Evolutionary conservation across 495 filamentous ascomycete genomes (phyloP).

Genomic region (Alectoria sarmentosa): DNA sequence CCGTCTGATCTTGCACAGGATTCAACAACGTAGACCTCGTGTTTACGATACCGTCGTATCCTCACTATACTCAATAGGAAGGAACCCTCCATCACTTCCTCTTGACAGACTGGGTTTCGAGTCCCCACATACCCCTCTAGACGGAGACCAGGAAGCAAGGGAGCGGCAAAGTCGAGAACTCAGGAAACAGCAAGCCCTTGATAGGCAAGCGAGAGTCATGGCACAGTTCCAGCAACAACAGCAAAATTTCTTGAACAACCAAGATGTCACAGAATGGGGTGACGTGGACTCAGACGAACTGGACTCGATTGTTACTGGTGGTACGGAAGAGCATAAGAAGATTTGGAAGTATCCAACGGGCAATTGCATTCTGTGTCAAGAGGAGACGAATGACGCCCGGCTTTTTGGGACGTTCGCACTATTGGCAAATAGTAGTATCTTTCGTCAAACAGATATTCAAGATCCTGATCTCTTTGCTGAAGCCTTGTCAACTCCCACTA

Average conservation of each 20-base stretch:
- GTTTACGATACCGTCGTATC: conserved; percentile 54
- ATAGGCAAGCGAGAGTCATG: conserved; percentile 88
- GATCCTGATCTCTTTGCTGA: conserved; percentile 82
- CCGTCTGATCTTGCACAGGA: conserved; percentile 71
- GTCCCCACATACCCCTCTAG: conserved; percentile 44
- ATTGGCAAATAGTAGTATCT: conserved; percentile 77
- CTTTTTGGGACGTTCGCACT: conserved; percentile 90
- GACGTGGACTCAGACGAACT: conserved; percentile 63
- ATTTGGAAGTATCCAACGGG: conserved; percentile 90
- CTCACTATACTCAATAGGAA: conserved; percentile 33
- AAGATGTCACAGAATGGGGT: conserved; percentile 79
- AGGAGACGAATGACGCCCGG: conserved; percentile 82
- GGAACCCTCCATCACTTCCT: conserved; percentile 43
- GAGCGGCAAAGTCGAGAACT: conserved; percentile 55
- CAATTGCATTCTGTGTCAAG: conserved; percentile 93
- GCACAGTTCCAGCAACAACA: conserved; percentile 96
- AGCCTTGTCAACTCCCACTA: conserved; percentile 61
- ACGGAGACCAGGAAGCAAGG: conserved; percentile 33
- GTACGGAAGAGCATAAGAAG: conserved; percentile 58
- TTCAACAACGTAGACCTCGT: conserved; percentile 71
- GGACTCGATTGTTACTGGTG: conserved; percentile 48
- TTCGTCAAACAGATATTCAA: conserved; percentile 75
- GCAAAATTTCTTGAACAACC: conserved; percentile 82
- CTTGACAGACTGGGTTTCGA: conserved; percentile 49
- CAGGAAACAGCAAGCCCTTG: conserved; percentile 83